Evolutionary conservation across 2,329 filamentous ascomycete species (phyloP).

Genomic region (Alternaria alternata): DNA sequence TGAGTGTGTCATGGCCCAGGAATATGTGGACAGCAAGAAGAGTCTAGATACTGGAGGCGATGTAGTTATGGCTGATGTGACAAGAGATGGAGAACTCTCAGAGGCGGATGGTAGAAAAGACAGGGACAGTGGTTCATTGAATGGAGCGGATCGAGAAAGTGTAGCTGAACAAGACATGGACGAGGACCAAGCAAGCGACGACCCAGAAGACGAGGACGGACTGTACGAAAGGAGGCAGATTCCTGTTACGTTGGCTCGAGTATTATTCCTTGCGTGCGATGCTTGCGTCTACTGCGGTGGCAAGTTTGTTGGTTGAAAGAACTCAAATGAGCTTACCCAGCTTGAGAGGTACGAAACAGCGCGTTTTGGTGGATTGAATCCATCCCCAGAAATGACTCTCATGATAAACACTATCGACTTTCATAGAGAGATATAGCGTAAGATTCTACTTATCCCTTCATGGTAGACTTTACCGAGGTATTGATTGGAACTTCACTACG

Average conservation of each 20-base stretch:
- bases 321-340: background rate
- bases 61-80: background rate
- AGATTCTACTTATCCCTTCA: background rate
- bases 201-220: background rate
- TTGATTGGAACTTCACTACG: background rate
- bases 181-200: slow-evolving; percentile 2
- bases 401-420: background rate
- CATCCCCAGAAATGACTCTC: background rate
- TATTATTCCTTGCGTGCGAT: slow-evolving; percentile 48
- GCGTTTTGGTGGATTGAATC: background rate
- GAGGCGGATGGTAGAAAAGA: background rate
- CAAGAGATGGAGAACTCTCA: background rate
- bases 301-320: slow-evolving; percentile 41
- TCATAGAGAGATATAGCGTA: background rate
- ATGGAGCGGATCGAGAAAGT: background rate
- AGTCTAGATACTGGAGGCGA: slow-evolving; percentile 9
- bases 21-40: slow-evolving; percentile 10
- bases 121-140: background rate
- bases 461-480: background rate
- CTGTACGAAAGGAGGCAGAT: slow-evolving; percentile 6
- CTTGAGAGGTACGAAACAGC: background rate
- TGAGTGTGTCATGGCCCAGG: slow-evolving; percentile 45
- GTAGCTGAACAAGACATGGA: background rate
- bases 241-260: slow-evolving; percentile 35
- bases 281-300: slow-evolving; percentile 50